Evolutionary conservation across 345 rosid genomes (phyloP), one percentile per base, ranked within the genome.

Genomic region (Abelmoschus esculentus): DNA sequence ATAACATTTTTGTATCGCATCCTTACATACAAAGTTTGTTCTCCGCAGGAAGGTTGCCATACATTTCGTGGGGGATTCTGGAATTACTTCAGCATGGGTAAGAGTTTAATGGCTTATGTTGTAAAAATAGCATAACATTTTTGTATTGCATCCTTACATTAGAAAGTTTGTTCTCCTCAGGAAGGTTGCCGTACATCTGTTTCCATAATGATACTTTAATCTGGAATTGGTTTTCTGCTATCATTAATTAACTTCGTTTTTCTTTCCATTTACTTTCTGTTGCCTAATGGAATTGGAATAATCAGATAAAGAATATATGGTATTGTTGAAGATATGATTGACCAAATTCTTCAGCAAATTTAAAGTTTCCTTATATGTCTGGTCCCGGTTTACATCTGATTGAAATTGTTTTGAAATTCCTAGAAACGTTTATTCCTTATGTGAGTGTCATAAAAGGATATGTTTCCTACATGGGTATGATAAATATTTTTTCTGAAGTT

Each of bases 21-120:
- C 74, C 61, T 74, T 64, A 74, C 15, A 7, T 34, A 7, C 28
- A 71, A 69, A 22, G 49, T 69, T 72, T 69, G 61, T 66, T n/a
- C 54, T 71, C 79, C 71, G 54, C 89, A 93, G 97, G 97, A 91
- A 77, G 98, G 97, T 65, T 76, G 14, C 81, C 85, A 84, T 74
- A 93, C 98, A 59, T 93, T 85, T 83, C 90, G 93, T 29, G 97
- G 98, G 13, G 97, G 98, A 67, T 91, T 91, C 84, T 93, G 98
- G 97, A 93, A 91, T 78, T 91, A 93, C 84, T 93, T 91, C 77
- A 93, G 97, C 82, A 81, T 93, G 80, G 98, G 97, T 93, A 77
- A 80, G 88, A 76, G 4, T 8, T 32, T 32, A 3, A 47, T 61
- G 46, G 34, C 40, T 57, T 26, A 46, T 3, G 5, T 52, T 40